Evolutionary conservation across 139 green algal genomes (phyloP).

Genomic region (Chlorokybus atmophyticus): DNA sequence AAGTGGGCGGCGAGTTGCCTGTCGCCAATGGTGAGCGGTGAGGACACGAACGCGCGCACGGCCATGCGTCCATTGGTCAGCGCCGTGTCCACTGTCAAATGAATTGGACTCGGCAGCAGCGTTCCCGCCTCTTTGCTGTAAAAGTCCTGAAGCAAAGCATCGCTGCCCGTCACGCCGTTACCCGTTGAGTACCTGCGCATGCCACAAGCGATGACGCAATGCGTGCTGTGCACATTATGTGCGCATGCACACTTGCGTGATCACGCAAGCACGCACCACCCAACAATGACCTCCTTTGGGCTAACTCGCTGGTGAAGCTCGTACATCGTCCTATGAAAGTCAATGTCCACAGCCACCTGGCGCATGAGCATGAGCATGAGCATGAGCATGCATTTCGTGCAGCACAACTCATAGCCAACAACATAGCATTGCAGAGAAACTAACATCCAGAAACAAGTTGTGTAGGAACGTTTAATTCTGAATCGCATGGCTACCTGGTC

Average conservation of each 20-base stretch:
- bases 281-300: constrained; percentile 66
- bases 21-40: constrained; percentile 40
- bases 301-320: constrained; percentile 78
- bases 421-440: background rate
- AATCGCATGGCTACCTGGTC: too few species aligned
- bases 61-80: constrained; percentile 8
- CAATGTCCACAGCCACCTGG: constrained; percentile 84
- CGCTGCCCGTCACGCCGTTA: constrained; percentile 48
- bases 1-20: constrained; percentile 72
- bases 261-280: constrained; percentile 48
- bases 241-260: background rate
- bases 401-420: background rate
- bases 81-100: constrained; percentile 70
- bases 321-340: constrained; percentile 85
- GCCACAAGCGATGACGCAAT: background rate
- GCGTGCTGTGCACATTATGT: background rate
- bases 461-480: background rate
- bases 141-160: constrained; percentile 85
- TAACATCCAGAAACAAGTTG: background rate
- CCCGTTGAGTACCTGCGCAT: constrained; percentile 76
- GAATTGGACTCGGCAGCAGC: too few species aligned
- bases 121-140: constrained; percentile 42
- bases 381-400: constrained; percentile 1
- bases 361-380: background rate
- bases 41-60: constrained; percentile 53